Base-by-base conservation (phyloP, 2,329 filamentous ascomycete species). In the Colletotrichum orbiculare region DNA sequence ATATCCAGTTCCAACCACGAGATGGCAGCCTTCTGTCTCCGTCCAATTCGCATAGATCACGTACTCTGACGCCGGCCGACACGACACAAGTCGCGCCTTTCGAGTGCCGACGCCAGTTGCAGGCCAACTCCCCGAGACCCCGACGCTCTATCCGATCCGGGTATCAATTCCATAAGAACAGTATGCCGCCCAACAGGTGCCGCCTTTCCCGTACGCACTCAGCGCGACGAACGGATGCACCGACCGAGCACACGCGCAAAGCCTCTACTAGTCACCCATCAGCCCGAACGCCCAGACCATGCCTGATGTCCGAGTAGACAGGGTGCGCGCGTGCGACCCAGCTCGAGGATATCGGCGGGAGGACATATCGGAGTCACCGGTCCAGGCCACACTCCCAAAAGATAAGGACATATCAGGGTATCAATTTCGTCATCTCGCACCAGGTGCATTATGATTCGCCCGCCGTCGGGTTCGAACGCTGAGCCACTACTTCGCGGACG, bases 401-500 rank as follows among this genome's bases (percentile, higher is more conserved):
- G 33, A 43, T 47, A 38, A 25, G 47, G 60, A 49, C 61, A 57
- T 55, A 61, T 64, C 49, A 61, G 67, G 67, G 67, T 67, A 68
- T 68, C 56, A 67, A 64, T 67, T 56, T 68, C 42, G 39, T 60
- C 38, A 60, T 59, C 39, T 64, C 46, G 55, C 54, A 55, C 52
- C 34, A 54, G 53, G 38, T 41, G 39, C 9, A 37, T 43, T 41
- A 66, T 33, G 66, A 66, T 53, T 60, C 55, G 52, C 55, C 53
- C 11, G 35, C 48, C 11, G 58, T 52, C 39, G 65, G 57, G 13
- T 58, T 54, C 42, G 67, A 61, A 48, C 61, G 60, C 61, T 79
- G 78, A 6, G 77, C 77, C 34, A 97, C 87, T 13, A 97, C 90
- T 76, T 99, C 96, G 58, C 95, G 86, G 0, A 94, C 95, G 74